Evolutionary conservation across 108 stramenopile genomes (phyloP).

Genomic region (Mediolabrus comicus): DNA sequence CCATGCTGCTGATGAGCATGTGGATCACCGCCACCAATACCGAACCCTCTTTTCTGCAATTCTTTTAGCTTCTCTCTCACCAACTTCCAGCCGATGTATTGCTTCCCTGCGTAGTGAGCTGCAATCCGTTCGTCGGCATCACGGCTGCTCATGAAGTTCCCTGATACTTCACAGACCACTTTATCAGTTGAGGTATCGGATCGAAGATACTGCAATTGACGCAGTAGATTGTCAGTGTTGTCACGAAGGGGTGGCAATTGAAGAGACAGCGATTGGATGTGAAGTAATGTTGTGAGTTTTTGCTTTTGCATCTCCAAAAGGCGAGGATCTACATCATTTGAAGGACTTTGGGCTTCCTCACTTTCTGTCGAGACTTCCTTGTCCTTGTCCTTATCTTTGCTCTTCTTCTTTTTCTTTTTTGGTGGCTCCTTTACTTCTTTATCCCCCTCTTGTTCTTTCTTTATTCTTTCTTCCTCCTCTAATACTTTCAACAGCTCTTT

Average conservation of each 20-base stretch:
- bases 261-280: constrained; percentile 34
- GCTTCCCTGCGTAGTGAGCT: constrained; percentile 91
- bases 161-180: constrained; percentile 87
- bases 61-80: constrained; percentile 85
- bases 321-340: constrained; percentile 19
- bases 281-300: constrained; percentile 33
- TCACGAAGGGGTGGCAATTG: constrained; percentile 68
- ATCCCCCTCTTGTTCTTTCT: constrained; percentile 5
- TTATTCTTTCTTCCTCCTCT: constrained; percentile 25
- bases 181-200: constrained; percentile 84
- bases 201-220: constrained; percentile 74
- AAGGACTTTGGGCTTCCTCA: constrained; percentile 17
- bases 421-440: constrained; percentile 11
- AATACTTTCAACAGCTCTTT: constrained; percentile 28
- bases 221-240: constrained; percentile 54
- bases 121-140: constrained; percentile 93
- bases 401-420: constrained; percentile 41
- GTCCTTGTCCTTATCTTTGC: constrained; percentile 28
- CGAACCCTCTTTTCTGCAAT: constrained; percentile 58
- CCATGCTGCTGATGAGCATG: constrained; percentile 3
- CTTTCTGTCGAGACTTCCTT: constrained; percentile 7
- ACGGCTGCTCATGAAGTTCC: constrained; percentile 87
- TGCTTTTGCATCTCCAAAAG: constrained; percentile 57
- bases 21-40: constrained; percentile 33
- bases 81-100: constrained; percentile 91